phyloP scores from a whole-genome alignment of 495 filamentous ascomycete species.

The Hypoxylon cercidicola region DNA sequence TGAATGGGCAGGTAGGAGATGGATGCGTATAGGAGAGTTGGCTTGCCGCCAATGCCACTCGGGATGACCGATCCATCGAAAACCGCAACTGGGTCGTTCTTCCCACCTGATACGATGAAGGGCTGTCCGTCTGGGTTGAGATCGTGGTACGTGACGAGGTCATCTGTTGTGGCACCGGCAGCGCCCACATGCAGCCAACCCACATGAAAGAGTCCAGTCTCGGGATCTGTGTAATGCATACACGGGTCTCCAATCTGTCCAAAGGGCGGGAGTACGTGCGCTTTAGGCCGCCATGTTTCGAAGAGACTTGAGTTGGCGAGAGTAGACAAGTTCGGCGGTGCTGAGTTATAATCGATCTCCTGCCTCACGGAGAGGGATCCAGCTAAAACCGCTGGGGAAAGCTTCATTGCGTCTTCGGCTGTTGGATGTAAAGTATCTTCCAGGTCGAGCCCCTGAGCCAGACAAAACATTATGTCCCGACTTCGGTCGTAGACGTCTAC shows the following conservation, averaged over 20 bases:
- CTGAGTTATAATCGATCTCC: slow-evolving; percentile 38
- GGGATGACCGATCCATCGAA: slow-evolving; percentile 42
- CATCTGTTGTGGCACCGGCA: slow-evolving; percentile 35
- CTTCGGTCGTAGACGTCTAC: slow-evolving; percentile 1
- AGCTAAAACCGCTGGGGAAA: slow-evolving; percentile 26
- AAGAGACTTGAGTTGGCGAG: slow-evolving; percentile 36
- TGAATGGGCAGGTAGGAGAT: slow-evolving; percentile 48
- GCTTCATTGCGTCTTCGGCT: slow-evolving; percentile 34
- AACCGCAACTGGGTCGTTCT: slow-evolving; percentile 37
- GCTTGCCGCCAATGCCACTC: slow-evolving; percentile 31
- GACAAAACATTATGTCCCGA: neutral
- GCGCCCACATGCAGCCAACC: slow-evolving; percentile 35
- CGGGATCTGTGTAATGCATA: slow-evolving; percentile 42
- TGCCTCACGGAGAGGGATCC: slow-evolving; percentile 27
- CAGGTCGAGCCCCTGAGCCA: neutral
- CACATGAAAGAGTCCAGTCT: slow-evolving; percentile 41
- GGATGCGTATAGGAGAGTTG: slow-evolving; percentile 48
- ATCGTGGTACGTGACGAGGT: slow-evolving; percentile 39
- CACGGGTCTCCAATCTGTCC: slow-evolving; percentile 42
- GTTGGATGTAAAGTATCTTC: neutral
- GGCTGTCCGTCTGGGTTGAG: slow-evolving; percentile 30
- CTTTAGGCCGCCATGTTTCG: slow-evolving; percentile 40
- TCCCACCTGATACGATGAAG: slow-evolving; percentile 35
- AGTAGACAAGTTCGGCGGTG: slow-evolving; percentile 39
- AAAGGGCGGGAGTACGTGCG: slow-evolving; percentile 35